A percentile compares a stretch with the other conserved stretches of the same genome.
phyloP scores from a whole-genome alignment of 306 rosid species.

The Sphenostylis stenocarpa region DNA sequence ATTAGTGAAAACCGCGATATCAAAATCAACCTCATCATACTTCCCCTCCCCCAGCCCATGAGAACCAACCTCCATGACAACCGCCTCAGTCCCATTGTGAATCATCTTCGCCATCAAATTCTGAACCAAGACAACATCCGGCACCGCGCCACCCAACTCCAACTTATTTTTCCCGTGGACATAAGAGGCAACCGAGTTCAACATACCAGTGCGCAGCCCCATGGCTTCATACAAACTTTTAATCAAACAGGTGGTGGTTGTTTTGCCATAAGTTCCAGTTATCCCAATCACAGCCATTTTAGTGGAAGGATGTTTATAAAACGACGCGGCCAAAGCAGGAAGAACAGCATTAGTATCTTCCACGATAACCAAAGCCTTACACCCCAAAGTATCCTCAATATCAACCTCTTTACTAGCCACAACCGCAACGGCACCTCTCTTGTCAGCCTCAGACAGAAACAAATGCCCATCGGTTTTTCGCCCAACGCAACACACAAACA shows the following conservation, averaged over 20 bases:
- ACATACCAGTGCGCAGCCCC: slow-evolving; percentile 87
- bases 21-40: slow-evolving; percentile 86
- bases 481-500: slow-evolving; percentile 83
- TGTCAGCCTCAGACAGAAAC: slow-evolving; percentile 89
- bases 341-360: slow-evolving; percentile 81
- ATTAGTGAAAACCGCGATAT: slow-evolving; percentile 85
- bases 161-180: slow-evolving; percentile 83
- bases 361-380: slow-evolving; percentile 93
- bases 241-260: slow-evolving; percentile 69
- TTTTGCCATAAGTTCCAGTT: slow-evolving; percentile 86
- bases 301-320: slow-evolving; percentile 75
- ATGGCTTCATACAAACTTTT: slow-evolving; percentile 90
- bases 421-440: slow-evolving; percentile 92
- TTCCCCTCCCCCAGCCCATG: slow-evolving; percentile 58
- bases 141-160: slow-evolving; percentile 52
- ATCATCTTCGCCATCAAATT: slow-evolving; percentile 94
- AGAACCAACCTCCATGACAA: slow-evolving; percentile 76
- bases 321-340: slow-evolving; percentile 75
- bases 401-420: slow-evolving; percentile 92
- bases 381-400: slow-evolving; percentile 78
- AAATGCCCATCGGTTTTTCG: slow-evolving; percentile 62
- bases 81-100: slow-evolving; percentile 87
- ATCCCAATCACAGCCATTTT: slow-evolving; percentile 86
- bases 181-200: slow-evolving; percentile 72
- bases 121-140: slow-evolving; percentile 83